Percentiles rank a stretch among this genome's conserved stretches.
Conservation (phyloP, 164 flowering plant species). For the Annona squamosa region DNA sequence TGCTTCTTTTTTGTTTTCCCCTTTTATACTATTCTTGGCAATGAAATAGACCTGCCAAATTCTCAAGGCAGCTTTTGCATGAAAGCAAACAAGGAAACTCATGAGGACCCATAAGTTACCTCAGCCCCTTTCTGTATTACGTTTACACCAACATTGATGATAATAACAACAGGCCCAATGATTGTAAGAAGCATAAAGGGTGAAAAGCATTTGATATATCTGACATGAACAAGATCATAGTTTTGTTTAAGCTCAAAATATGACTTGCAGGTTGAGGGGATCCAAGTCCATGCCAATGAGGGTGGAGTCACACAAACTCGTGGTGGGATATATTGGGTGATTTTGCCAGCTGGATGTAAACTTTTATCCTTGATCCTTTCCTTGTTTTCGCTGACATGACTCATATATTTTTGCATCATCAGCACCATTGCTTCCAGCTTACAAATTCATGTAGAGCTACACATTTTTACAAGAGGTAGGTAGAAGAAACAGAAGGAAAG, state of each 20-base stretch:
- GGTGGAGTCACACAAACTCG: constrained; percentile 90
- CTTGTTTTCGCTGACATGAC: constrained; percentile 4
- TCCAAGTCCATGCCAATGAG: constrained; percentile 92
- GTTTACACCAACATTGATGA: too few relatives aligned
- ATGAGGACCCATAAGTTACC: background rate
- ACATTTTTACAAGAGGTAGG: background rate
- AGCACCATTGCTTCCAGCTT: background rate
- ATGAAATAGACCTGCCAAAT: background rate
- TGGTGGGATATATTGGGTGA: constrained; percentile 87
- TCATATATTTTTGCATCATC: background rate
- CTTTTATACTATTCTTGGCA: background rate
- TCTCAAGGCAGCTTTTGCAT: background rate
- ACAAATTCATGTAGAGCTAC: background rate
- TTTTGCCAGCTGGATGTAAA: constrained; percentile 98
- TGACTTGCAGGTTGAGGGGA: constrained; percentile 78
- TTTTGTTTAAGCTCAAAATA: background rate
- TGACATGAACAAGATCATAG: too few relatives aligned
- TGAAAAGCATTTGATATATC: too few relatives aligned
- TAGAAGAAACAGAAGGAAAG: background rate
- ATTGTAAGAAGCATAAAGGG: too few relatives aligned
- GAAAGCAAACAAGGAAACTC: background rate
- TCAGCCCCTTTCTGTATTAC: too few relatives aligned
- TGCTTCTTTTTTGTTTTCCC: background rate
- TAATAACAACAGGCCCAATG: too few relatives aligned
- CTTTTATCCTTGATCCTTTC: constrained; percentile 2